phyloP scores from a whole-genome alignment of 257 asterid genomes.

The Penstemon newberryi region DNA sequence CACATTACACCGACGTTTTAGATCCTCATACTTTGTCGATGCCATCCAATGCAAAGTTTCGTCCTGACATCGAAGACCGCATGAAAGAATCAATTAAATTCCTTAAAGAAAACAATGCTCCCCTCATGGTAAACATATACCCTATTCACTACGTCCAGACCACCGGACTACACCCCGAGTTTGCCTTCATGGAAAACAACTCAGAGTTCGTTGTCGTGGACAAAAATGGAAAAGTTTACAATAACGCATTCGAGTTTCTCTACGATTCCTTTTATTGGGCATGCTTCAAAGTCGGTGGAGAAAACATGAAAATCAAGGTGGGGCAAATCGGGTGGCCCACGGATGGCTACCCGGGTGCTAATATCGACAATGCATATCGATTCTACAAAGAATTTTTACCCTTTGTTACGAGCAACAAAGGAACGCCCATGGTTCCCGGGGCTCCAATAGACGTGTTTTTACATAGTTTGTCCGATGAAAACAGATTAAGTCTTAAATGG shows the following conservation, averaged over 20 bases:
- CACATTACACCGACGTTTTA: constrained; percentile 34
- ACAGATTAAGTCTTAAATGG: not conserved
- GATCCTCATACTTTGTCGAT: not conserved
- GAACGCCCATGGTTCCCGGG: constrained; percentile 47
- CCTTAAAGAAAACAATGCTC: constrained; percentile 32
- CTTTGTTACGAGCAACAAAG: constrained; percentile 32
- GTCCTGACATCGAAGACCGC: constrained; percentile 29
- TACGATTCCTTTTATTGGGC: constrained; percentile 43
- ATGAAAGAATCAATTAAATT: constrained; percentile 25
- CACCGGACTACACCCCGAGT: constrained; percentile 30
- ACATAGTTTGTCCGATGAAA: constrained; percentile 45
- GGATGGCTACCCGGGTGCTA: constrained; percentile 40
- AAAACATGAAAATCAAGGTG: constrained; percentile 31
- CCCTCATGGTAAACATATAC: constrained; percentile 37
- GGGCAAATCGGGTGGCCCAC: constrained; percentile 70
- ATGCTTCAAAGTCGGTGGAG: constrained; percentile 36
- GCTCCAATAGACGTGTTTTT: constrained; percentile 33
- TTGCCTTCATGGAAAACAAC: constrained; percentile 39
- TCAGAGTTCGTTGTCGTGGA: constrained; percentile 19
- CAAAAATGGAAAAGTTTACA: constrained; percentile 28
- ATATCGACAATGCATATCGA: constrained; percentile 29
- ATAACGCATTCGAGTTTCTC: constrained; percentile 43
- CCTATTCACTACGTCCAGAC: constrained; percentile 26
- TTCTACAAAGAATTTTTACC: constrained; percentile 40
- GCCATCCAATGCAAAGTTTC: constrained; percentile 49